Evolutionary conservation across 495 filamentous ascomycete species (phyloP), one percentile per base, ranked within the genome.

Genomic region (Barbatosphaeria neglecta): DNA sequence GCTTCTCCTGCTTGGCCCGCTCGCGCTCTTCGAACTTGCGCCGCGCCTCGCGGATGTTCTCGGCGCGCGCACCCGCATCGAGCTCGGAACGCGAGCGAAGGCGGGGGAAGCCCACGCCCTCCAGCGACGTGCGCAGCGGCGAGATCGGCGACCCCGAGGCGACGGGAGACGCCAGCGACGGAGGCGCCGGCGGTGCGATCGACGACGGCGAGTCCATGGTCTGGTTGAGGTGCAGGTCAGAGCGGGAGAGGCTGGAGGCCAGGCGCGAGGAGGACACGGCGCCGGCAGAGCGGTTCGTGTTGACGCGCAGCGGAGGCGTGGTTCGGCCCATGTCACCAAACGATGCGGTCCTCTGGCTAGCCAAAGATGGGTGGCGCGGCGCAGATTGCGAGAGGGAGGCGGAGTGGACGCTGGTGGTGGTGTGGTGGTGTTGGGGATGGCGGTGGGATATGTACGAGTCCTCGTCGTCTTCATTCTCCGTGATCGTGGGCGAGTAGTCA

Each of bases 11-110:
- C 62, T 78, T 77, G 46, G 62, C 70, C 6, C 63, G 60, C 54
- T 78, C 73, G 45, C 66, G 72, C 59, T 70, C 65, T 52, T 71
- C 64, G 46, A 76, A 78, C 46, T 68, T 71, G 47, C 71, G 70
- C 28, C 74, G 73, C 11, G 72, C 73, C 43, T 63, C 65, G 33
- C 69, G 67, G 35, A 78, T 63, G 25, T 69, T 66, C 44, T 74
- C 70, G 37, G 64, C 56, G 19, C 68, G 68, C 1, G 60, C 58
- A 16, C 60, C 63, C 7, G 68, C 59, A 55, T 74, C 71, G 17
- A 73, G 52, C 37, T 78, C 74, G 37, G 69, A 73, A 31, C 67
- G 68, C 46, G 65, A 68, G 54, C 74, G 74, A 4, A 77, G 52
- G 24, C 73, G 72, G 2, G 67, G 67, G 49, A 78, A 76, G 6